Percentiles rank a stretch among this genome's conserved stretches.
phyloP scores from a whole-genome alignment of 805 yeast genomes.

The Suhomyces kilbournensis region DNA sequence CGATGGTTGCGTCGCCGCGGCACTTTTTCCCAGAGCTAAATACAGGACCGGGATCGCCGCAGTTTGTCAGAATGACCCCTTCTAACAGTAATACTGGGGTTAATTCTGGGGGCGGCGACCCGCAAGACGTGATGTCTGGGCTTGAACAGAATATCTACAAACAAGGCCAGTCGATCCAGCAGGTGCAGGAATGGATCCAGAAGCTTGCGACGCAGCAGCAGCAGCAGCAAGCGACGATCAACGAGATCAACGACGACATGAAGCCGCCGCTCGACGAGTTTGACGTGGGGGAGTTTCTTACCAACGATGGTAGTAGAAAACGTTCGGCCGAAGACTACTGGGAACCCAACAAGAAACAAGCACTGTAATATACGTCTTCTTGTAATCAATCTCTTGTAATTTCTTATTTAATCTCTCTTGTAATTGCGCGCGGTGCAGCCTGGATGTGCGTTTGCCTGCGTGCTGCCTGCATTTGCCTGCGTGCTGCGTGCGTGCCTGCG shows the following conservation, averaged over 20 bases:
- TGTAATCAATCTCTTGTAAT: too few relatives aligned
- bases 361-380: neutral
- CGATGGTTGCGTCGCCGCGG: conserved; percentile 26
- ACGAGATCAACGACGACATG: conserved; percentile 10
- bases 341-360: neutral
- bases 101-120: conserved; percentile 3
- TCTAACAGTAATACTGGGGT: conserved; percentile 3
- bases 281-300: conserved; percentile 51
- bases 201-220: conserved; percentile 21
- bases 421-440: too few relatives aligned
- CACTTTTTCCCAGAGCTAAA: conserved; percentile 33
- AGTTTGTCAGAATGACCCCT: conserved; percentile 8
- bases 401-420: too few relatives aligned
- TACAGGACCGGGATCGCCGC: conserved; percentile 7
- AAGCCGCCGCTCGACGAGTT: conserved; percentile 22
- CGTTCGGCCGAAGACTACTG: conserved; percentile 1
- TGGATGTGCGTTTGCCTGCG: too few relatives aligned
- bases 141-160: conserved; percentile 46
- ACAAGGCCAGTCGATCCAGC: conserved; percentile 53
- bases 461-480: too few relatives aligned
- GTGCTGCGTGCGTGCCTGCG: too few relatives aligned
- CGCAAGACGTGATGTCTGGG: conserved; percentile 26
- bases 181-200: conserved; percentile 56
- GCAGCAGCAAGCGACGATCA: conserved; percentile 11
- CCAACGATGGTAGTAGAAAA: conserved; percentile 26